Evolutionary conservation across 2,329 filamentous ascomycete genomes (phyloP).

Genomic region (Ophiostoma australiae): DNA sequence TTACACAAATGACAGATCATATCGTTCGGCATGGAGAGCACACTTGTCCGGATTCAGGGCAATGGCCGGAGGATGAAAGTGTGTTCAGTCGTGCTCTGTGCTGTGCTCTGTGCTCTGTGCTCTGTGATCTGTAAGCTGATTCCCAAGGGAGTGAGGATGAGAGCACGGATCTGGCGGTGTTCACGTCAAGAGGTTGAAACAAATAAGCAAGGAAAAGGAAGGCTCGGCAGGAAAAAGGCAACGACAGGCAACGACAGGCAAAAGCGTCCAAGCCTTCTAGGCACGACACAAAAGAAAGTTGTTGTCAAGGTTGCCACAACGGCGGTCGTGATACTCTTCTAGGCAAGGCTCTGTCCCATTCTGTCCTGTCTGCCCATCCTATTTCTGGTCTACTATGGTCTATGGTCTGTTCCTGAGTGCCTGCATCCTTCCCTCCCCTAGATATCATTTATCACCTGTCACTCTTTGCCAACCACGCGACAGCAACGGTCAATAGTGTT

Average conservation of each 20-base stretch:
- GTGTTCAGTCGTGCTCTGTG: not conserved
- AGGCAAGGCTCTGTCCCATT: not conserved
- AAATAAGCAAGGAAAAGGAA: not conserved
- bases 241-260: not conserved
- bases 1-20: not conserved
- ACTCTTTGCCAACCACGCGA: not conserved
- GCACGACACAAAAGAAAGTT: conserved; percentile 5
- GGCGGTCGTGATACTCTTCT: conserved; percentile 1
- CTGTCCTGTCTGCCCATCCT: too few species aligned
- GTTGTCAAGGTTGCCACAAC: not conserved
- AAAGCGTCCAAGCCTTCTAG: not conserved
- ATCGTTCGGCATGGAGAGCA: not conserved
- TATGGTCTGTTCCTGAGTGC: conserved; percentile 1
- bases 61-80: not conserved
- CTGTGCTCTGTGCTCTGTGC: too few species aligned
- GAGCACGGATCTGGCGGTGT: not conserved
- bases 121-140: too few species aligned
- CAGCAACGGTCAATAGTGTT: conserved; percentile 5
- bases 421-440: not conserved
- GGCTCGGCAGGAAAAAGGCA: not conserved
- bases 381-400: too few species aligned
- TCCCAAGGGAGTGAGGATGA: not conserved
- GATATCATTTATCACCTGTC: not conserved
- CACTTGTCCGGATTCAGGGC: not conserved
- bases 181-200: not conserved